A percentile compares a stretch with the other conserved stretches of the same genome.
Conservation (phyloP, 495 filamentous ascomycete species). For the Lophiostoma macrostomum region DNA sequence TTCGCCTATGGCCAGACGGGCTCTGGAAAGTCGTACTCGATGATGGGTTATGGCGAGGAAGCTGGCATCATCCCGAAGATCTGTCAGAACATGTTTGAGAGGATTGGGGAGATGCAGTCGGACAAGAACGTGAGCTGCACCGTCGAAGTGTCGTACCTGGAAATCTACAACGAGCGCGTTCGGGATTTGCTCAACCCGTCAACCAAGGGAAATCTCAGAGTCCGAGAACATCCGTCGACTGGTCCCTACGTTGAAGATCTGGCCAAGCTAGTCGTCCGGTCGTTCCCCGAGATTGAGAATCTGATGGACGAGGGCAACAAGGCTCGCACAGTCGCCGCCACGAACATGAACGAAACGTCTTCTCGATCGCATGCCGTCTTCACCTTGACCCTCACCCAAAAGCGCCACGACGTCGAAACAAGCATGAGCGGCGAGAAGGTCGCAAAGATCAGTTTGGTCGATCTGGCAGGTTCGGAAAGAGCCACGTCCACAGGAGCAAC, state of each 20-base stretch:
- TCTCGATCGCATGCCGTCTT: conserved; percentile 98
- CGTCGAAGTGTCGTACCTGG: conserved; percentile 96
- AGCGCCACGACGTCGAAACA: conserved; percentile 87
- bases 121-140: conserved; percentile 82
- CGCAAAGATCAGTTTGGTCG: conserved; percentile 94
- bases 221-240: conserved; percentile 95
- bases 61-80: conserved; percentile 96
- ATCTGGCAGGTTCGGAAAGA: conserved; percentile 96
- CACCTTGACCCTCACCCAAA: conserved; percentile 92
- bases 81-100: conserved; percentile 93
- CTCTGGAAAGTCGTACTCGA: conserved; percentile 97
- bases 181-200: conserved; percentile 94
- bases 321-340: conserved; percentile 94
- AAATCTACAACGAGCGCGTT: conserved; percentile 99
- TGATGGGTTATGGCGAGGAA: conserved; percentile 99
- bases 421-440: conserved; percentile 97
- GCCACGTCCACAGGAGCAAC: conserved; percentile 94
- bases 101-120: conserved; percentile 64
- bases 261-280: conserved; percentile 94
- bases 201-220: conserved; percentile 94
- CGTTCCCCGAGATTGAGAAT: conserved; percentile 92
- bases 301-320: conserved; percentile 99
- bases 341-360: conserved; percentile 99
- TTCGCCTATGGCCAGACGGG: conserved; percentile 99
- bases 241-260: conserved; percentile 98